Percentiles rank a stretch among this genome's conserved stretches.
phyloP scores from a whole-genome alignment of 345 rosid genomes.

The Heritiera littoralis region DNA sequence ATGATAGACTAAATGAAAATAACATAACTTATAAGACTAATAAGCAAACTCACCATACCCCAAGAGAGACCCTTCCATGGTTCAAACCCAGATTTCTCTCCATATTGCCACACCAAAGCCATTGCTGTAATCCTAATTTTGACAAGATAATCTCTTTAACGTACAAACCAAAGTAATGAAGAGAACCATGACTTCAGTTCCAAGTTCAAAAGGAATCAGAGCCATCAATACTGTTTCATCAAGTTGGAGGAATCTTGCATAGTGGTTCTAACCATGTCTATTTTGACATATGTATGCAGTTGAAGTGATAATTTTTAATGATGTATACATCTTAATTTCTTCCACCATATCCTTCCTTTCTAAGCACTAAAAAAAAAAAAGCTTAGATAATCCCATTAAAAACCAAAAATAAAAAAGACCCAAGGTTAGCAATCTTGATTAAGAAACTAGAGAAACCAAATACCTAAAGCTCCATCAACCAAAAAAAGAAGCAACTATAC shows the following conservation, averaged over 20 bases:
- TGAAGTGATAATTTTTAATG: background rate
- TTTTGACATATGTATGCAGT: slow-evolving; percentile 6
- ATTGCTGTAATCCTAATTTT: slow-evolving; percentile 74
- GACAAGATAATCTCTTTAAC: slow-evolving; percentile 16
- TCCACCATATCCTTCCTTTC: background rate
- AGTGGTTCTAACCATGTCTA: background rate
- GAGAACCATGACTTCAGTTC: background rate
- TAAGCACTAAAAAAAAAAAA: background rate
- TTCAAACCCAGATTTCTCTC: slow-evolving; percentile 81
- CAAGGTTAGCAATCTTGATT: background rate
- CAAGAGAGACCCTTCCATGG: slow-evolving; percentile 97
- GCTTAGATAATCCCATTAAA: background rate
- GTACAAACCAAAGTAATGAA: background rate
- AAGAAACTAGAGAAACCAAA: background rate
- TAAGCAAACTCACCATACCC: slow-evolving; percentile 78
- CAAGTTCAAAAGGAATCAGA: slow-evolving; percentile 1
- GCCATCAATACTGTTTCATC: background rate
- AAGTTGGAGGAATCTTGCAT: background rate
- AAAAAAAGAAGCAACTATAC: background rate
- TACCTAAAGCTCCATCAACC: background rate
- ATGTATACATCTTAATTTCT: background rate
- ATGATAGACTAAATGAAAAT: background rate
- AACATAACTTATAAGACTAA: background rate
- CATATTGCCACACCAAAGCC: slow-evolving; percentile 96
- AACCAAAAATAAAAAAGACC: background rate